These are phyloP conservation scores for Heritiera fomes DNA, from an alignment of 345 rosid species.

Conservation along the genomic window DNA sequence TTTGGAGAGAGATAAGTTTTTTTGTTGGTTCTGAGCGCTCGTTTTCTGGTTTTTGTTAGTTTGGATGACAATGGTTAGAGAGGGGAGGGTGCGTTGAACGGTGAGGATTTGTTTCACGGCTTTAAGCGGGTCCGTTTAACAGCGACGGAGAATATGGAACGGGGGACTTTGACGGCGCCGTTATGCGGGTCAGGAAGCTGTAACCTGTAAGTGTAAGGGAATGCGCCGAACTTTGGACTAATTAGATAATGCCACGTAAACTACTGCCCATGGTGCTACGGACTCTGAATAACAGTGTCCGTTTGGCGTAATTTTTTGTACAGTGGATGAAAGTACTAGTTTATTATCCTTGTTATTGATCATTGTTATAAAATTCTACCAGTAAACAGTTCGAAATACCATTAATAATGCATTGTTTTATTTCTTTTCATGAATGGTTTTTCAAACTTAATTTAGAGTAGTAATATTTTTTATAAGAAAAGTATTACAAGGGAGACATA, in stretches of 20 bases:
- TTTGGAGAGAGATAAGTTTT: not conserved
- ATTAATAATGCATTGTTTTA: not conserved
- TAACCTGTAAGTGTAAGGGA: conserved; percentile 9
- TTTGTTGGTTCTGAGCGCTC: conserved; percentile 7
- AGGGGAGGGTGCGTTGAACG: conserved; percentile 32
- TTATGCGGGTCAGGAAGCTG: conserved; percentile 30
- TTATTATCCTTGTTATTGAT: not conserved
- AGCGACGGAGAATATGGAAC: conserved; percentile 63
- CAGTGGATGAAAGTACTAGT: too few species aligned
- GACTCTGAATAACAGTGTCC: conserved; percentile 4
- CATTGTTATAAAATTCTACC: too few species aligned
- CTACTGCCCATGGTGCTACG: not conserved
- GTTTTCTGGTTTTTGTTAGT: conserved; percentile 15
- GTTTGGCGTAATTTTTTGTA: conserved; percentile 21
- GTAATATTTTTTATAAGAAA: too few species aligned
- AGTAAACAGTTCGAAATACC: too few species aligned
- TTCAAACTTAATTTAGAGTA: too few species aligned
- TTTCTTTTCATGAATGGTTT: not conserved
- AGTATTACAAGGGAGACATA: too few species aligned
- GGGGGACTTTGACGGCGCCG: conserved; percentile 81
- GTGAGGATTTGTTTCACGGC: conserved; percentile 37
- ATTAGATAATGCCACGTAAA: conserved; percentile 33
- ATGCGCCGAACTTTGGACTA: conserved; percentile 29
- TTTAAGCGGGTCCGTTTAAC: conserved; percentile 49
- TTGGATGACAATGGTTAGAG: conserved; percentile 18